Base-by-base conservation (phyloP, 768 basidiomycete genomes). In the Mycena sanguinolenta region DNA sequence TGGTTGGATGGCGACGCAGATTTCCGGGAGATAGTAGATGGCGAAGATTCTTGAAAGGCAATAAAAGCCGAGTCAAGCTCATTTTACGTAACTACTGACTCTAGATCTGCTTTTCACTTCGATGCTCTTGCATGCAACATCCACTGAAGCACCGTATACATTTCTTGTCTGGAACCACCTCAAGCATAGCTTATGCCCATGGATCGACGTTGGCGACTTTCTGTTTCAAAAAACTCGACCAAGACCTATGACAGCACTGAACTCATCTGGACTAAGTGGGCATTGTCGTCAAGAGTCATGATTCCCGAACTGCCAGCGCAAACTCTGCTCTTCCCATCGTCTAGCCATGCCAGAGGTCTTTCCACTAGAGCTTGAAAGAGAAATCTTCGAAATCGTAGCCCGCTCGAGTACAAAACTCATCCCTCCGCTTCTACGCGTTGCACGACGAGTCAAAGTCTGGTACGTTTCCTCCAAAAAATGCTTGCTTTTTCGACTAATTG, bases 31-130 rank as follows among this genome's bases (percentile, higher is more conserved):
- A 69, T 61, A 69, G 52, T 75, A 77, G 79, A 77, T 78, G 70
- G 77, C 79, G 78, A 77, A 81, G 81, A 54, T 58, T 44, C 78
- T 79, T 54, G 74, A 79, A 76, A n/a, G n/a, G n/a, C n/a, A n/a
- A n/a, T n/a, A n/a, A n/a, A 74, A 82, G 75, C 72, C 77, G 81
- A 83, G 81, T 82, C 82, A 82, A 78, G 53, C 63, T 72, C 76
- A 76, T 76, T 36, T 58, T 58, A 58, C 46, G 34, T 58, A 50
- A 65, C 21, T 21, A 8, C 12, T 6, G 42, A 7, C 42, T 44
- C 42, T 4, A 17, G 42, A 14, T 44, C 17, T 44, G 7, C 42
- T 14, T 19, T 19, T 44, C 42, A 14, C 16, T 17, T 7, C 7
- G 16, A 14, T 44, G 16, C 42, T 44, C 16, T 14, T 14, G n/a